Percentiles rank a stretch among this genome's conserved stretches.
Evolutionary conservation across 805 yeast species (phyloP).

Genomic region (Starmerella asiatica): DNA sequence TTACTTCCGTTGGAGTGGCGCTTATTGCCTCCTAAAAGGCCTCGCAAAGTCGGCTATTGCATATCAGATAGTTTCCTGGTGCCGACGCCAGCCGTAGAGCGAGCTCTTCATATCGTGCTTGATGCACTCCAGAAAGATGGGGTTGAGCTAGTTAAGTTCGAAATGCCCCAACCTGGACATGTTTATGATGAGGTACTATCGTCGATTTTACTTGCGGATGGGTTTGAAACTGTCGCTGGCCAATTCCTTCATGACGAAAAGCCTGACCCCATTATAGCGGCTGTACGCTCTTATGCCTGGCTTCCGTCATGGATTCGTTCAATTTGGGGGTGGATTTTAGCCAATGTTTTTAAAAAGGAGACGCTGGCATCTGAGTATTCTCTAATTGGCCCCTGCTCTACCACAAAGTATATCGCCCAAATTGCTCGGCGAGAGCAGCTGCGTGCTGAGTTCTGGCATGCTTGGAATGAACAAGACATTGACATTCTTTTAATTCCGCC

Average conservation of each 20-base stretch:
- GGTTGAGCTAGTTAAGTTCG: constrained; percentile 35
- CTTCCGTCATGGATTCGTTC: constrained; percentile 27
- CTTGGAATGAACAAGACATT: constrained; percentile 29
- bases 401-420: constrained; percentile 27
- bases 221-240: constrained; percentile 24
- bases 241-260: constrained; percentile 25
- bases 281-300: constrained; percentile 23
- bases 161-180: constrained; percentile 38
- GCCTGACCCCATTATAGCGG: constrained; percentile 27
- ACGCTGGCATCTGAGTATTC: constrained; percentile 29
- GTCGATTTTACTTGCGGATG: constrained; percentile 28
- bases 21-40: constrained; percentile 27
- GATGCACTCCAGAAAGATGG: constrained; percentile 32
- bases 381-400: constrained; percentile 26
- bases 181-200: constrained; percentile 43
- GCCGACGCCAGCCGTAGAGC: constrained; percentile 37
- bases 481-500: constrained; percentile 30
- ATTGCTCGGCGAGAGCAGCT: constrained; percentile 29
- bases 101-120: constrained; percentile 30
- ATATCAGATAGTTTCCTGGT: constrained; percentile 37
- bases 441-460: constrained; percentile 24
- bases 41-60: constrained; percentile 35
- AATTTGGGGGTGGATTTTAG: constrained; percentile 27
- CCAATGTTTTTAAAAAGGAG: constrained; percentile 25
- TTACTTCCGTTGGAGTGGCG: constrained; percentile 41